Evolutionary conservation across 768 basidiomycete genomes (phyloP), one percentile per base, ranked within the genome.

Genomic region (Pulveroboletus sp.): DNA sequence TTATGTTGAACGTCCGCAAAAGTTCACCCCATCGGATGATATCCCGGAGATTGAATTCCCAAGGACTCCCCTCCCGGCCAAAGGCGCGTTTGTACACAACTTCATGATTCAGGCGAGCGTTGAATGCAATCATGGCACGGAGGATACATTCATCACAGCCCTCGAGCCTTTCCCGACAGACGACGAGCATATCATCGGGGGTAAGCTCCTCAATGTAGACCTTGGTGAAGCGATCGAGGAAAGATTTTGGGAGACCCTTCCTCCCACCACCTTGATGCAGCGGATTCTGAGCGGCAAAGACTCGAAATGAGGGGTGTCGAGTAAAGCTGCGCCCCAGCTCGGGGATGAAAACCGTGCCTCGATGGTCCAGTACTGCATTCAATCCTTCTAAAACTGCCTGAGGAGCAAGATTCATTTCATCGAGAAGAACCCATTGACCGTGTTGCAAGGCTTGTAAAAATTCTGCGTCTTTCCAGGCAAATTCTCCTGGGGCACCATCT

Each of bases 391-490:
- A 80, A 5, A 99, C 86, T 0, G 96, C 86, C 62, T 99, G 95
- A 28, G 95, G 91, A 0, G 95, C 95, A 35, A 99, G 77, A 63
- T 99, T 99, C 96, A 99, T 98, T 67, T 99, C 96, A 63, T 99
- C 96, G 9, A 99, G 78, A 6, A 99, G 80, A 6, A 98, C 95
- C 96, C 96, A 99, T 52, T 91, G 84, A 1, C 96, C 96, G n/a
- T 88, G 79, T 64, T 96, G 93, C 70, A 99, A 71, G 1, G 96
- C 94, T 50, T 80, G 82, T 37, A 99, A 74, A 65, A 99, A 99
- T 50, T 95, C 93, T 0, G 95, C 96, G 56, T 98, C 93, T 67
- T 86, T 91, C 96, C 96, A 99, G 2, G 85, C 85, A 64, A 99
- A 99, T 63, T 96, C 90, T 38, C 94, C 95, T 3, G 91, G 81